These are phyloP conservation scores for Pythium vanterpoolii DNA, from an alignment of 352 stramenopile genomes.

Conservation along the genomic window DNA sequence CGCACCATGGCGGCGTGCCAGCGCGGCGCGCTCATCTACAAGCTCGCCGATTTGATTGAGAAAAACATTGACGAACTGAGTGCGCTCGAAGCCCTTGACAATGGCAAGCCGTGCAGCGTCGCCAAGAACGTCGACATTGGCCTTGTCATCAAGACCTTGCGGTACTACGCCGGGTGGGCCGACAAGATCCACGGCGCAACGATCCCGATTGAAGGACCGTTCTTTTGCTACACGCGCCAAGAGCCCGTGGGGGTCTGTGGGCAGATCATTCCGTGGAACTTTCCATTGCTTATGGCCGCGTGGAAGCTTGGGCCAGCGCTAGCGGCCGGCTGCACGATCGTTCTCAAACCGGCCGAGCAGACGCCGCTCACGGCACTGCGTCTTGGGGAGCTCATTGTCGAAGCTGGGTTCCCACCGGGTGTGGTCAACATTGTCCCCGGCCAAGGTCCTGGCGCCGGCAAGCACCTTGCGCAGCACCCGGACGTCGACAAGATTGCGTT, in stretches of 20 bases:
- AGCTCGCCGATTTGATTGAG: slow-evolving; percentile 46
- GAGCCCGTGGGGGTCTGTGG: slow-evolving; percentile 65
- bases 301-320: slow-evolving; percentile 87
- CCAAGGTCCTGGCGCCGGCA: slow-evolving; percentile 48
- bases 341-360: slow-evolving; percentile 93
- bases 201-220: slow-evolving; percentile 48
- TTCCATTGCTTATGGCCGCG: slow-evolving; percentile 54
- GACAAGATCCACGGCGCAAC: slow-evolving; percentile 49
- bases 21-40: slow-evolving; percentile 42
- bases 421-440: slow-evolving; percentile 71
- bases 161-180: slow-evolving; percentile 46
- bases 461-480: slow-evolving; percentile 51
- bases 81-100: slow-evolving; percentile 61
- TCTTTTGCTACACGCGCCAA: slow-evolving; percentile 53
- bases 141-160: slow-evolving; percentile 55
- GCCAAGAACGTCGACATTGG: slow-evolving; percentile 67
- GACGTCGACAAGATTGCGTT: slow-evolving; percentile 79
- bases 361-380: slow-evolving; percentile 88
- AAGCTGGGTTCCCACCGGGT: slow-evolving; percentile 58
- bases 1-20: slow-evolving; percentile 44
- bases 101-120: slow-evolving; percentile 57
- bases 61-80: slow-evolving; percentile 36
- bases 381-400: slow-evolving; percentile 59
- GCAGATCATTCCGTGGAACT: slow-evolving; percentile 69
- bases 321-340: slow-evolving; percentile 90